Conservation (phyloP, 805 yeast species). For the Brettanomyces naardenensis region DNA sequence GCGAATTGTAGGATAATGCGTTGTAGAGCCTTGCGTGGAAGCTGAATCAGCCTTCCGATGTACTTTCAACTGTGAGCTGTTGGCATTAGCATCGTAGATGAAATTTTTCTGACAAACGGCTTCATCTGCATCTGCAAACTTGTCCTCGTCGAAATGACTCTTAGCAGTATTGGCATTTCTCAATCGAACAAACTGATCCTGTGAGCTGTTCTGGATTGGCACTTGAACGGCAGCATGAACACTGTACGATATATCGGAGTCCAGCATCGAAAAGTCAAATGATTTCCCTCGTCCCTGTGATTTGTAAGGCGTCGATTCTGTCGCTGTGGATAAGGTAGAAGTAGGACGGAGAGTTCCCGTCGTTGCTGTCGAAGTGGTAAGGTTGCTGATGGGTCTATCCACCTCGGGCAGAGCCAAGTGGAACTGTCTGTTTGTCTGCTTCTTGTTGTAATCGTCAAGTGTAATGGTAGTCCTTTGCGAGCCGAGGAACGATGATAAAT, state of each 20-base stretch:
- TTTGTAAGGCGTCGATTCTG: constrained; percentile 12
- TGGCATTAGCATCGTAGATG: constrained; percentile 2
- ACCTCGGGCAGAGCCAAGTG: background rate
- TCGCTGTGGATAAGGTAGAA: background rate
- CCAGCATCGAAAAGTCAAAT: constrained; percentile 17
- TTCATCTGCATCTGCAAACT: constrained; percentile 25
- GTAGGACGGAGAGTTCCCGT: background rate
- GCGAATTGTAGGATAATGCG: constrained; percentile 14
- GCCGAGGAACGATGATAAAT: constrained; percentile 18
- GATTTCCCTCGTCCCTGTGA: constrained; percentile 13
- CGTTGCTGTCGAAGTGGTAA: background rate
- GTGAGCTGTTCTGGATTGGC: constrained; percentile 18
- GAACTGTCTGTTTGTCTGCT: background rate
- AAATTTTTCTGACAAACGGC: constrained; percentile 5
- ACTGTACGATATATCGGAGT: constrained; percentile 22
- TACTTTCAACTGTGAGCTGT: constrained; percentile 13
- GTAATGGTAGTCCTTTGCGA: constrained; percentile 7
- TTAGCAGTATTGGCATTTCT: background rate
- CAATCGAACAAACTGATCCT: constrained; percentile 12
- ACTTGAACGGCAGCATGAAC: constrained; percentile 26
- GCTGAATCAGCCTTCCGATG: constrained; percentile 23
- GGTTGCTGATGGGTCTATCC: constrained; percentile 4
- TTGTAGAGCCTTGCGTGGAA: constrained; percentile 13
- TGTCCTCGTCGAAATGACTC: no score
- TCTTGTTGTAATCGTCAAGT: constrained; percentile 15